Percentiles rank a stretch among this genome's conserved stretches.
Conservation (phyloP, 768 basidiomycete genomes). For the Tulasnella sp. region DNA sequence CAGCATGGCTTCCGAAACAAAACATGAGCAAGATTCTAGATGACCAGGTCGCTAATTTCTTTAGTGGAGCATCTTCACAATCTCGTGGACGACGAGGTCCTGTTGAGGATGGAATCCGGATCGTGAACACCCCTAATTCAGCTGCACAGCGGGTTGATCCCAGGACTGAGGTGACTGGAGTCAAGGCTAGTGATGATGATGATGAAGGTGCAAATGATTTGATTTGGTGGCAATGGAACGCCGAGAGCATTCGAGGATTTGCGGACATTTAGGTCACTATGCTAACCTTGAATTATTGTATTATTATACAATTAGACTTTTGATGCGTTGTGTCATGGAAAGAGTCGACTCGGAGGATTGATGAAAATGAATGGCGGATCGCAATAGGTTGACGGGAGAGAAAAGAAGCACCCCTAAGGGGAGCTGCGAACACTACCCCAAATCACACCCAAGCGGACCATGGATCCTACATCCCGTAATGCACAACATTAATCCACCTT, state of each 20-base stretch:
- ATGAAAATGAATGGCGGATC: too few relatives aligned
- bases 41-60: not conserved
- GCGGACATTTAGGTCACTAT: not conserved
- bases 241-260: slow-evolving; percentile 6
- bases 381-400: too few relatives aligned
- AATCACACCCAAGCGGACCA: too few relatives aligned
- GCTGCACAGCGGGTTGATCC: not conserved
- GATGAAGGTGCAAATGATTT: slow-evolving; percentile 14
- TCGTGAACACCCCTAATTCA: not conserved
- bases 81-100: not conserved
- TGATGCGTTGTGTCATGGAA: too few relatives aligned
- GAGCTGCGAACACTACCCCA: too few relatives aligned
- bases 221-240: slow-evolving; percentile 20
- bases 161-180: not conserved
- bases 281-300: too few relatives aligned
- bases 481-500: slow-evolving; percentile 1
- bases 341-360: too few relatives aligned
- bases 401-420: too few relatives aligned
- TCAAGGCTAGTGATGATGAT: not conserved
- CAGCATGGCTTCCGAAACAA: slow-evolving; percentile 18
- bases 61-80: not conserved
- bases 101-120: not conserved
- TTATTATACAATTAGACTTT: too few relatives aligned
- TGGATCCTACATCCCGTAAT: not conserved
- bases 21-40: slow-evolving; percentile 3